Base-by-base conservation (phyloP, 1,284 basidiomycete species). In the Stygiomarasmius scandens region DNA sequence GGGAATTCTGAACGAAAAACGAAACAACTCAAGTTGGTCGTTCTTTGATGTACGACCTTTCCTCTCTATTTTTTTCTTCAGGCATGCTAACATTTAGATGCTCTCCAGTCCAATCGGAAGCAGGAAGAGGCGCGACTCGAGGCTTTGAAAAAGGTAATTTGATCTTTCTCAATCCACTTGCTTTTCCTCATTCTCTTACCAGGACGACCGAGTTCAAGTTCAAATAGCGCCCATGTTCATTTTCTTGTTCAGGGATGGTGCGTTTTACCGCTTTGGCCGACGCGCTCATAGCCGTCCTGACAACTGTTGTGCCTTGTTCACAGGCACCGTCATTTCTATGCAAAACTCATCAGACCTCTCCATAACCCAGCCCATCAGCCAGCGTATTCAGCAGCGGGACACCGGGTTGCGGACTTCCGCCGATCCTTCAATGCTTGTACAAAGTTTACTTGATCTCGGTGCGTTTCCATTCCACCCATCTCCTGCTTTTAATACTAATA, bases 371-470 rank as follows among this genome's bases (percentile, higher is more conserved):
- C 84, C 85, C 3, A 87, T 90, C 56, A 74, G 75, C 12, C 73
- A 78, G n/a, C 84, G 86, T 43, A 67, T 89, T 48, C 74, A 79
- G 41, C 77, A 82, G 58, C 72, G 74, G 2, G 83, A 89, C 66
- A 86, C 85, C 0, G 76, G 82, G 2, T 70, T 89, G 32, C 77
- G 87, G 25, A 75, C 73, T 25, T 84, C 83, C 0, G 83, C 83
- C 34, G 87, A 89, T 66, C 74, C 85, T 5, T 85, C 85, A 1
- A 69, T 89, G 25, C 74, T 89, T 3, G 80, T 88, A 2, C 75
- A 89, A 67, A 80, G 80, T 66, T 63, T 89, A 24, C 74, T 90
- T 41, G 87, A 90, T 69, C 73, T 89, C 10, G 75, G 85, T 85
- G 50, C 34, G 77, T 64, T 20, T 24, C 49, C 47, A 25, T 44